Evolutionary conservation across 331 rosid genomes (phyloP).

Genomic region (Arachis monticola): DNA sequence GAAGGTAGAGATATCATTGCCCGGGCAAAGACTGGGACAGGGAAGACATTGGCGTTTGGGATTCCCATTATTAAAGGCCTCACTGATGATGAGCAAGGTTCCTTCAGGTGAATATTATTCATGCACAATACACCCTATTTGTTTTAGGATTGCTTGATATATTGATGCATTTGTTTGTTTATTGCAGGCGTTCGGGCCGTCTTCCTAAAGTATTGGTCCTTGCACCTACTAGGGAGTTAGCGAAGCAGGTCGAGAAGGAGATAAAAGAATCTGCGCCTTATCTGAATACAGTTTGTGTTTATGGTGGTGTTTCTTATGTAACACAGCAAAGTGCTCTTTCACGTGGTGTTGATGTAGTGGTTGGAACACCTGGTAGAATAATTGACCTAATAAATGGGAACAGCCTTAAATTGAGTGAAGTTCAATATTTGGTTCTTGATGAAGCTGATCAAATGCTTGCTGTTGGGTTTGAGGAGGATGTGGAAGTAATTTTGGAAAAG

Average conservation of each 20-base stretch:
- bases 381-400: slow-evolving; percentile 83
- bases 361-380: slow-evolving; percentile 94
- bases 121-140: not conserved
- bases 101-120: slow-evolving; percentile 49
- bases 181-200: slow-evolving; percentile 67
- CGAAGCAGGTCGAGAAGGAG: slow-evolving; percentile 97
- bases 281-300: slow-evolving; percentile 81
- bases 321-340: slow-evolving; percentile 80
- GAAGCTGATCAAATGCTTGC: slow-evolving; percentile 99
- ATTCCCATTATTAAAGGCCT: slow-evolving; percentile 73
- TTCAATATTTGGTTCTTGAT: slow-evolving; percentile 85
- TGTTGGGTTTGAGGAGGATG: slow-evolving; percentile 92
- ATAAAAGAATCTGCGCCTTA: slow-evolving; percentile 92
- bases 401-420: slow-evolving; percentile 75
- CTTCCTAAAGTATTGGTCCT: slow-evolving; percentile 83
- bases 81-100: slow-evolving; percentile 54
- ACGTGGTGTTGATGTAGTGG: slow-evolving; percentile 98
- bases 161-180: slow-evolving; percentile 19
- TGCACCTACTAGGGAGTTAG: slow-evolving; percentile 96
- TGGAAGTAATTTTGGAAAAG: slow-evolving; percentile 64
- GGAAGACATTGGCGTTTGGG: slow-evolving; percentile 90
- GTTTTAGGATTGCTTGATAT: slow-evolving; percentile 5
- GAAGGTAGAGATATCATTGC: slow-evolving; percentile 88
- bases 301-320: slow-evolving; percentile 89
- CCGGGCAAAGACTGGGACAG: slow-evolving; percentile 91